Conservation (phyloP, 2,329 filamentous ascomycete genomes). For the Aspergillus chevalieri region DNA sequence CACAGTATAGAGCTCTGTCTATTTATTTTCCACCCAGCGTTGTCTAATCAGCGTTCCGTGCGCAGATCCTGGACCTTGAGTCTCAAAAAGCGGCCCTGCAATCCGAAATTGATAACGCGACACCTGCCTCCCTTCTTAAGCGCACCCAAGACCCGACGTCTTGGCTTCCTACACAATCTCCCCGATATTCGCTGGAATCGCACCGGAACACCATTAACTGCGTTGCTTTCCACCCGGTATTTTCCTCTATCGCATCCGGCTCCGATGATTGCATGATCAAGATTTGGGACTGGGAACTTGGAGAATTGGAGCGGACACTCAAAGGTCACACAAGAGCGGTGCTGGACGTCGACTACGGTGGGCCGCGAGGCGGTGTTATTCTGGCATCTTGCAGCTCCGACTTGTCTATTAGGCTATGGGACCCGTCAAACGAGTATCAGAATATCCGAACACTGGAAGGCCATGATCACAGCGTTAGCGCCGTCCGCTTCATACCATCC, state of each 20-base stretch:
- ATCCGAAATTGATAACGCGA: slow-evolving; percentile 76
- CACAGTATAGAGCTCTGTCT: background rate
- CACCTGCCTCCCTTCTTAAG: slow-evolving; percentile 68
- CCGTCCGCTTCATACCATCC: slow-evolving; percentile 80
- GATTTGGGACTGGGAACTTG: slow-evolving; percentile 94
- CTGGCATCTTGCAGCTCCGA: slow-evolving; percentile 82
- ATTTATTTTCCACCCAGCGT: background rate
- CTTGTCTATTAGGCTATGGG: slow-evolving; percentile 91
- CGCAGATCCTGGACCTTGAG: slow-evolving; percentile 85
- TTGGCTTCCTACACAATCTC: slow-evolving; percentile 80
- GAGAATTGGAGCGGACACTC: slow-evolving; percentile 81
- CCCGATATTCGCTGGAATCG: slow-evolving; percentile 75
- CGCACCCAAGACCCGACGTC: slow-evolving; percentile 76
- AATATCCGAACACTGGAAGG: slow-evolving; percentile 87
- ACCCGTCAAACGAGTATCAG: slow-evolving; percentile 86
- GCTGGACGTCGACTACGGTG: slow-evolving; percentile 83
- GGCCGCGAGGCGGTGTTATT: slow-evolving; percentile 70
- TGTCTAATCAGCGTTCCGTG: slow-evolving; percentile 6
- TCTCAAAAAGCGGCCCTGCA: slow-evolving; percentile 66
- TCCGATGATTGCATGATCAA: slow-evolving; percentile 93
- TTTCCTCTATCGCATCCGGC: slow-evolving; percentile 81
- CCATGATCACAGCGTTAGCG: slow-evolving; percentile 86
- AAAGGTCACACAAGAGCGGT: slow-evolving; percentile 90
- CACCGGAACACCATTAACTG: slow-evolving; percentile 77
- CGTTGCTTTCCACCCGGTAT: slow-evolving; percentile 86